Evolutionary conservation across 2,329 filamentous ascomycete genomes (phyloP).

Genomic region (Cladosporium halotolerans): DNA sequence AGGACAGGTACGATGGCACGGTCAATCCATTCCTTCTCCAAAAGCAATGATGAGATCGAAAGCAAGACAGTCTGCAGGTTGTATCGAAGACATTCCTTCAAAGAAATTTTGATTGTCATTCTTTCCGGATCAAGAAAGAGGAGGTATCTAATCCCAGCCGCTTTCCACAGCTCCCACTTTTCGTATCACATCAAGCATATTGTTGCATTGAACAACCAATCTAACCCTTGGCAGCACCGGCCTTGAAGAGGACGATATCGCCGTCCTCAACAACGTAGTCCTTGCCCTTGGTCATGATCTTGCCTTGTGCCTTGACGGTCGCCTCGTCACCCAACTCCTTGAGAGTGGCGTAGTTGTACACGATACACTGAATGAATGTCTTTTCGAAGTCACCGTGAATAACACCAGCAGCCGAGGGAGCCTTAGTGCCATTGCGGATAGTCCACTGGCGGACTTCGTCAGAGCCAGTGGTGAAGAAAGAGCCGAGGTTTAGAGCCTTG

Average conservation of each 20-base stretch:
- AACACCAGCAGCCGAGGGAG: conserved; percentile 93
- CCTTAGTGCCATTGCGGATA: conserved; percentile 89
- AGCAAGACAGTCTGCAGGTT: no score
- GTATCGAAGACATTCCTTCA: not conserved
- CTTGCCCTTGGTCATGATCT: conserved; percentile 98
- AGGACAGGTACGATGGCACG: no score
- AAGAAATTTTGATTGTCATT: conserved; percentile 5
- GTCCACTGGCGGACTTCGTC: conserved; percentile 99
- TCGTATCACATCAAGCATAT: conserved; percentile 10
- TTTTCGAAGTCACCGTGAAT: conserved; percentile 99
- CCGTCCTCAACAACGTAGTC: conserved; percentile 88
- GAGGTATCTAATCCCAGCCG: conserved; percentile 9
- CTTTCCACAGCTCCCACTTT: conserved; percentile 5
- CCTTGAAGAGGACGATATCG: conserved; percentile 81
- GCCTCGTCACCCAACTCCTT: conserved; percentile 86
- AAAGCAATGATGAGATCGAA: no score
- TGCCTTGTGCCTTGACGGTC: conserved; percentile 86
- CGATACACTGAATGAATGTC: conserved; percentile 95
- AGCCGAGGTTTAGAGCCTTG: conserved; percentile 79
- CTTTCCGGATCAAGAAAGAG: conserved; percentile 4
- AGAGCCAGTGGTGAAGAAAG: conserved; percentile 93
- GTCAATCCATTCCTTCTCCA: no score
- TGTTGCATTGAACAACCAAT: conserved; percentile 3
- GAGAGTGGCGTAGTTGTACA: conserved; percentile 79
- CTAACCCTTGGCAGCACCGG: conserved; percentile 65